phyloP scores from a whole-genome alignment of 2,329 filamentous ascomycete species.

The Rachicladosporium sp. region DNA sequence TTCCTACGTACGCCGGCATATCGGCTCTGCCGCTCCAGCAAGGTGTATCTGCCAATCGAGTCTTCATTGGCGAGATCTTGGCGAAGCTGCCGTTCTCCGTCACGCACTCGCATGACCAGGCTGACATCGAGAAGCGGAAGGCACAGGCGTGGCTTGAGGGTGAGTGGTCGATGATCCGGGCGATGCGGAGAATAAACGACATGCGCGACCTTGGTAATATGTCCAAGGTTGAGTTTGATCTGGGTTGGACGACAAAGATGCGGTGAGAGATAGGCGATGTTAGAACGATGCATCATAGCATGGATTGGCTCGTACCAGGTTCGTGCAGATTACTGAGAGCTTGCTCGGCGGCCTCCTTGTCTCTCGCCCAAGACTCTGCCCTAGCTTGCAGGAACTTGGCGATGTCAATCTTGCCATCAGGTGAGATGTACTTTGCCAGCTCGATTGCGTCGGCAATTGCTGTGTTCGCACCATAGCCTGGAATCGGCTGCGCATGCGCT shows the following conservation, averaged over 20 bases:
- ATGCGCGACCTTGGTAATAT: constrained; percentile 9
- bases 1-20: constrained; percentile 21
- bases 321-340: not conserved
- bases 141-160: constrained; percentile 26
- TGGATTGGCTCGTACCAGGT: not conserved
- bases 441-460: constrained; percentile 28
- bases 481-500: constrained; percentile 28
- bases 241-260: constrained; percentile 9
- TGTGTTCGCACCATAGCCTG: constrained; percentile 30
- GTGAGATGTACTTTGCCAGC: constrained; percentile 20
- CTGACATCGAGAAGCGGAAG: constrained; percentile 16
- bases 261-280: not conserved
- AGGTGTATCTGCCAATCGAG: constrained; percentile 13
- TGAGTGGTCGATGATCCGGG: constrained; percentile 24
- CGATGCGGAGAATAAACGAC: constrained; percentile 22
- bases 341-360: constrained; percentile 9
- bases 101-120: constrained; percentile 2
- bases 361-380: constrained; percentile 13
- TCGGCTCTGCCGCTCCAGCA: constrained; percentile 21
- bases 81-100: constrained; percentile 14
- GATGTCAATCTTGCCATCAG: constrained; percentile 7
- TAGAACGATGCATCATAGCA: not conserved
- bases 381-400: constrained; percentile 12
- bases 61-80: constrained; percentile 23
- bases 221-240: constrained; percentile 18